Conservation (phyloP, 1,139 yeast genomes). For the Kodamaea fungicola region DNA sequence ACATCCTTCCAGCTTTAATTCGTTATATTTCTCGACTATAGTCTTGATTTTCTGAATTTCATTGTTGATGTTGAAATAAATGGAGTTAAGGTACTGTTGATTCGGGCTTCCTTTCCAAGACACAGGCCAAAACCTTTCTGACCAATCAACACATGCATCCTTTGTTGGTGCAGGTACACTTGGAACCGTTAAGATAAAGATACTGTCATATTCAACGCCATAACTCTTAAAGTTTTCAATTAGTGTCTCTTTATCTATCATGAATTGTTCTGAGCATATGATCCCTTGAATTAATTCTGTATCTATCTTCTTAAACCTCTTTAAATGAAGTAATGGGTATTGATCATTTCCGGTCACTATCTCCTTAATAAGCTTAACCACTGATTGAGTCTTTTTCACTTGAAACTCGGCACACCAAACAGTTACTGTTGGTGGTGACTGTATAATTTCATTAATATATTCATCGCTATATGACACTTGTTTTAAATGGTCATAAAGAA, state of each 20-base stretch:
- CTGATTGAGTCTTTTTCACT: slow-evolving; percentile 28
- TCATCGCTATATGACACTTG: slow-evolving; percentile 39
- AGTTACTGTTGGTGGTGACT: slow-evolving; percentile 30
- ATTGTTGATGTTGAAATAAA: slow-evolving; percentile 43
- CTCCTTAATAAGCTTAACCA: slow-evolving; percentile 25
- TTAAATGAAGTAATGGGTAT: slow-evolving; percentile 27
- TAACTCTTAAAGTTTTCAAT: slow-evolving; percentile 1
- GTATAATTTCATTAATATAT: slow-evolving; percentile 21
- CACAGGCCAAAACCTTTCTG: slow-evolving; percentile 73
- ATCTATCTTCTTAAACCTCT: slow-evolving; percentile 27
- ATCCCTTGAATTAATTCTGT: slow-evolving; percentile 12
- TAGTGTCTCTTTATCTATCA: slow-evolving; percentile 14
- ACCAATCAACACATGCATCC: slow-evolving; percentile 63
- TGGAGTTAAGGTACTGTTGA: slow-evolving; percentile 62
- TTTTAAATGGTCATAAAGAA: slow-evolving; percentile 45
- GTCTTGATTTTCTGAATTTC: slow-evolving; percentile 38
- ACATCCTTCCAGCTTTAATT: slow-evolving; percentile 1
- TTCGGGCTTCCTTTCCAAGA: slow-evolving; percentile 93
- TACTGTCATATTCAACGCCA: background rate
- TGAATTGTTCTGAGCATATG: slow-evolving; percentile 24
- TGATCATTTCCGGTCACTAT: slow-evolving; percentile 25
- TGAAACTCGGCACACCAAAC: slow-evolving; percentile 55
- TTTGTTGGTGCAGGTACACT: slow-evolving; percentile 57
- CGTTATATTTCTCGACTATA: slow-evolving; percentile 19
- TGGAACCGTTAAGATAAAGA: slow-evolving; percentile 37